A percentile compares a stretch with the other conserved stretches of the same genome.
phyloP scores from a whole-genome alignment of 75 land plant species.

The Pseudotsuga menziesii region DNA sequence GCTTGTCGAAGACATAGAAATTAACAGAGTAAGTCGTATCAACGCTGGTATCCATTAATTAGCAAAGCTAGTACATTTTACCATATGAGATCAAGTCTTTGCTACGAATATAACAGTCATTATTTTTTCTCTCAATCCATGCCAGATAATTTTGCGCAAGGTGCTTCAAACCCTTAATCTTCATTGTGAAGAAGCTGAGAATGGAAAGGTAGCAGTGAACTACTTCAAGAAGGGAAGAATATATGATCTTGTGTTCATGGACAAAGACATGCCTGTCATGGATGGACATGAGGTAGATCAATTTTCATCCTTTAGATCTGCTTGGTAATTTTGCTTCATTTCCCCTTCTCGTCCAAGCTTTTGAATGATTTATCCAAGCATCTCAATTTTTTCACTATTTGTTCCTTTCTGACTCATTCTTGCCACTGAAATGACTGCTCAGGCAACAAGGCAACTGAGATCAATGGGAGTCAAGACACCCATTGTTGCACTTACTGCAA shows the following conservation, averaged over 20 bases:
- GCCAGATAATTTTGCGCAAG: slow-evolving; percentile 45
- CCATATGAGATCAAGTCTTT: too few relatives aligned
- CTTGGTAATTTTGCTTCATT: not conserved
- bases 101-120: too few relatives aligned
- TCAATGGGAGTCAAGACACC: slow-evolving; percentile 57
- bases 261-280: slow-evolving; percentile 72
- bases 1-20: slow-evolving; percentile 40
- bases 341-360: not conserved
- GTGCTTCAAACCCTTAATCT: slow-evolving; percentile 42
- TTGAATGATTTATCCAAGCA: not conserved
- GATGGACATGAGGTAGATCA: slow-evolving; percentile 56
- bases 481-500: slow-evolving; percentile 55
- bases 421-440: not conserved
- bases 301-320: not conserved
- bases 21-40: slow-evolving; percentile 31
- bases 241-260: slow-evolving; percentile 59
- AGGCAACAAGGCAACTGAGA: slow-evolving; percentile 54
- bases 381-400: not conserved
- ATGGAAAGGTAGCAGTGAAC: slow-evolving; percentile 53
- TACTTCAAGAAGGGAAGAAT: slow-evolving; percentile 31
- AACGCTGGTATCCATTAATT: too few relatives aligned
- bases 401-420: not conserved
- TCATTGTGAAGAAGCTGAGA: slow-evolving; percentile 57
- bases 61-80: too few relatives aligned
- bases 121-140: not conserved